Evolutionary conservation across 192 early-diverging fungal species (phyloP).

Genomic region (Coemansia sp.): DNA sequence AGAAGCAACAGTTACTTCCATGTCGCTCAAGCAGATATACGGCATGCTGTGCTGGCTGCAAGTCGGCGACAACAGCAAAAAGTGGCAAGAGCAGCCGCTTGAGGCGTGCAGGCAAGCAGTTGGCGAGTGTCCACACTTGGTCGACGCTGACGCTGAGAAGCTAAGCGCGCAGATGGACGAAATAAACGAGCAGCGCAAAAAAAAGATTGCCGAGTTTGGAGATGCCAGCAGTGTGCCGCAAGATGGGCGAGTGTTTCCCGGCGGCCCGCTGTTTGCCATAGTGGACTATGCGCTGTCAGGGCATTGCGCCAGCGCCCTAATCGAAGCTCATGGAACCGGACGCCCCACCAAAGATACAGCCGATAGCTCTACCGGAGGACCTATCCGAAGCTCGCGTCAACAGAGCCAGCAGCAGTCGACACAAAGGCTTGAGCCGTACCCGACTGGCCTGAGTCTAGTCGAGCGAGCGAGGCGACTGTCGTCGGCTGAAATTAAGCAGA

Average conservation of each 20-base stretch:
- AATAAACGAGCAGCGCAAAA: background rate
- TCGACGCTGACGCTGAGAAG: conserved; percentile 5
- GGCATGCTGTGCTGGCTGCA: conserved; percentile 50
- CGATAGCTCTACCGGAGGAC: background rate
- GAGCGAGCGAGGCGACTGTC: conserved; percentile 25
- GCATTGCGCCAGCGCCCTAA: background rate
- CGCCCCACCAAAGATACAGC: background rate
- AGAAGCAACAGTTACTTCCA: background rate
- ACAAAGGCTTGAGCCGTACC: background rate
- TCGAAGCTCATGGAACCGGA: background rate
- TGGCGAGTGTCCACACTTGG: conserved; percentile 29
- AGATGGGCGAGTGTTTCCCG: conserved; percentile 26
- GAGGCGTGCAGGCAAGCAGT: conserved; percentile 25
- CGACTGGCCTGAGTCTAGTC: background rate
- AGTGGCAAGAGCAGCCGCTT: conserved; percentile 21
- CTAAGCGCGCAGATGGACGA: conserved; percentile 8
- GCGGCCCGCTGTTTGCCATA: conserved; percentile 39
- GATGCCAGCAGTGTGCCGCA: conserved; percentile 19
- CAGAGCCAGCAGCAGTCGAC: background rate
- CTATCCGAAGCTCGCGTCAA: background rate
- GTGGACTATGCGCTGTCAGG: conserved; percentile 29
- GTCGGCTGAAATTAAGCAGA: conserved; percentile 23
- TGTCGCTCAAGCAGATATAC: conserved; percentile 41
- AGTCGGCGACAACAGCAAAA: conserved; percentile 19
- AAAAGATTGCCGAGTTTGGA: conserved; percentile 17